phyloP scores from a whole-genome alignment of 1,284 basidiomycete genomes.

The Apiotrichum domesticum region DNA sequence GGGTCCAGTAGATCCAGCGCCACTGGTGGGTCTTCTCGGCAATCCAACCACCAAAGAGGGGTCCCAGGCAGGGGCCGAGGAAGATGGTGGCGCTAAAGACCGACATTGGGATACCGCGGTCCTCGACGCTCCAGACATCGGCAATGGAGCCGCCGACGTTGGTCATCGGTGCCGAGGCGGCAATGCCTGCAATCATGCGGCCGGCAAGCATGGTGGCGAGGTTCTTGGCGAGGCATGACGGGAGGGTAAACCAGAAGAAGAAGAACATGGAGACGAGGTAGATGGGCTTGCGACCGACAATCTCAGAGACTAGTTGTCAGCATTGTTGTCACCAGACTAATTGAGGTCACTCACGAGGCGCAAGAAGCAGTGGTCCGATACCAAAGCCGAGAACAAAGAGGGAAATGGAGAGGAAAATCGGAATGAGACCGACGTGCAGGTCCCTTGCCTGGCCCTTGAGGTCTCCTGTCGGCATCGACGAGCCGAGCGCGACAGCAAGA shows the following conservation, averaged over 20 bases:
- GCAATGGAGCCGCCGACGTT: constrained; percentile 50
- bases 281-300: constrained; percentile 43
- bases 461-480: constrained; percentile 49
- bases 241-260: constrained; percentile 49
- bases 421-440: constrained; percentile 44
- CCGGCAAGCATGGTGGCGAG: constrained; percentile 49
- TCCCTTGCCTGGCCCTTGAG: constrained; percentile 34
- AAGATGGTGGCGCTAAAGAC: constrained; percentile 44
- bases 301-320: constrained; percentile 27
- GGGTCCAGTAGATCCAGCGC: constrained; percentile 50
- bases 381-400: constrained; percentile 51
- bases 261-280: constrained; percentile 46
- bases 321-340: neutral
- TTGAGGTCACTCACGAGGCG: constrained; percentile 15
- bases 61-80: constrained; percentile 48
- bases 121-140: constrained; percentile 47
- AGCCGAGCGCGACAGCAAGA: constrained; percentile 44
- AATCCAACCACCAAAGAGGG: constrained; percentile 46
- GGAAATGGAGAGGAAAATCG: constrained; percentile 46
- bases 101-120: constrained; percentile 48
- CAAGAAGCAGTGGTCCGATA: constrained; percentile 46
- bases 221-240: constrained; percentile 48
- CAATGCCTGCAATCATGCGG: constrained; percentile 48
- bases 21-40: constrained; percentile 33
- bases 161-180: constrained; percentile 49